These are phyloP conservation scores for Aspergillus glaucus DNA, from an alignment of 2,329 filamentous ascomycete genomes.

Conservation along the genomic window DNA sequence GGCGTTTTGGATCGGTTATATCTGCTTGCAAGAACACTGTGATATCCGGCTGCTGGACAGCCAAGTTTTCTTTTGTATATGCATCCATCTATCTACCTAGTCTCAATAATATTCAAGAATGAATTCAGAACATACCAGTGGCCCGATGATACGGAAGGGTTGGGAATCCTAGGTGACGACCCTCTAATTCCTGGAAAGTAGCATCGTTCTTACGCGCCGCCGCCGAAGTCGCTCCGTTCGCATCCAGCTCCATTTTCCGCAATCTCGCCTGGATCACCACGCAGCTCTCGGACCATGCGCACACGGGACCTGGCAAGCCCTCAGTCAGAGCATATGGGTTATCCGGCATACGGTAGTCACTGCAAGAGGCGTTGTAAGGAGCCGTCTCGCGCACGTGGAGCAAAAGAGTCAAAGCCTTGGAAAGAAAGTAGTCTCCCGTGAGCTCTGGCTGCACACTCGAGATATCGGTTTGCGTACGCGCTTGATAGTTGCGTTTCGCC, in stretches of 20 bases:
- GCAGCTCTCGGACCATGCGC: conserved; percentile 38
- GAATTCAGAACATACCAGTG: conserved; percentile 13
- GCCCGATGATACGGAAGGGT: conserved; percentile 24
- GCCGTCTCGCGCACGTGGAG: conserved; percentile 32
- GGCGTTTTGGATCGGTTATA: not conserved
- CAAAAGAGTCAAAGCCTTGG: conserved; percentile 31
- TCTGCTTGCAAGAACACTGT: not conserved
- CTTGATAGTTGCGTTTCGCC: conserved; percentile 17
- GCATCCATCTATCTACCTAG: not conserved
- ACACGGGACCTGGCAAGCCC: conserved; percentile 34
- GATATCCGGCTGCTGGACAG: not conserved
- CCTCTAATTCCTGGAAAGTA: conserved; percentile 15
- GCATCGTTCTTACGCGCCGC: conserved; percentile 12
- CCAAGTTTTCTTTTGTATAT: not conserved
- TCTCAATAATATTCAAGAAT: not conserved
- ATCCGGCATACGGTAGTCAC: conserved; percentile 36
- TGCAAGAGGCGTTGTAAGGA: conserved; percentile 24
- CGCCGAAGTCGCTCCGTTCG: conserved; percentile 2
- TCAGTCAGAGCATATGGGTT: conserved; percentile 35
- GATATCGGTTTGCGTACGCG: conserved; percentile 5
- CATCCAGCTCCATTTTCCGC: conserved; percentile 25
- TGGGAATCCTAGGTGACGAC: conserved; percentile 23
- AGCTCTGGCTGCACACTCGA: conserved; percentile 11
- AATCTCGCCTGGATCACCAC: conserved; percentile 28
- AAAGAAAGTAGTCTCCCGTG: conserved; percentile 33